Evolutionary conservation across 371 early-diverging fungal species (phyloP).

Genomic region (Mortierella sp.): DNA sequence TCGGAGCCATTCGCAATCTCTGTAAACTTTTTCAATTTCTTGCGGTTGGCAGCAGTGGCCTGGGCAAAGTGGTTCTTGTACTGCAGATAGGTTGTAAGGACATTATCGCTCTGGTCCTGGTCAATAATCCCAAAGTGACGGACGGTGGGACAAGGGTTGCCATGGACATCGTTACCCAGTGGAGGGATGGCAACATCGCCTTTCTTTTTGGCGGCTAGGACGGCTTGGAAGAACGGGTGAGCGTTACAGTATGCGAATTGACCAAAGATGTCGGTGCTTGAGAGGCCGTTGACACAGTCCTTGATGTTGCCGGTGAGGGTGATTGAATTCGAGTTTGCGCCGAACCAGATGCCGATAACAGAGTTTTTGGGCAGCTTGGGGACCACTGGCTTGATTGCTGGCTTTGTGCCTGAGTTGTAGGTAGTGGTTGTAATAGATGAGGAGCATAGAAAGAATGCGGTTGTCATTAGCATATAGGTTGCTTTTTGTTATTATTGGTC

Average conservation of each 20-base stretch:
- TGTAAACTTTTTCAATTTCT: slow-evolving; percentile 13
- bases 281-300: slow-evolving; percentile 19
- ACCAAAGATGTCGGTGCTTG: slow-evolving; percentile 12
- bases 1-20: slow-evolving; percentile 39
- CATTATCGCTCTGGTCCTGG: slow-evolving; percentile 45
- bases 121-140: slow-evolving; percentile 43
- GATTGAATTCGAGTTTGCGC: slow-evolving; percentile 6
- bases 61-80: slow-evolving; percentile 24
- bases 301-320: slow-evolving; percentile 7
- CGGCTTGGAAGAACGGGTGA: slow-evolving; percentile 1
- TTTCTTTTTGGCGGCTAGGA: neutral
- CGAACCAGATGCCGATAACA: slow-evolving; percentile 20
- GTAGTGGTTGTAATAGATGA: neutral
- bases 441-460: neutral
- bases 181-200: neutral
- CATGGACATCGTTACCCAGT: slow-evolving; percentile 5
- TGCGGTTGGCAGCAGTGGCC: slow-evolving; percentile 23
- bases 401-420: neutral
- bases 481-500: neutral
- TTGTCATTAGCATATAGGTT: neutral
- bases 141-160: slow-evolving; percentile 32
- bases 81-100: slow-evolving; percentile 42
- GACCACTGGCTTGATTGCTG: slow-evolving; percentile 14
- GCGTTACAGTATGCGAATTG: slow-evolving; percentile 19
- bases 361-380: slow-evolving; percentile 12